These are phyloP conservation scores for Plasmopara muralis DNA, from an alignment of 352 stramenopile genomes.

Conservation along the genomic window DNA sequence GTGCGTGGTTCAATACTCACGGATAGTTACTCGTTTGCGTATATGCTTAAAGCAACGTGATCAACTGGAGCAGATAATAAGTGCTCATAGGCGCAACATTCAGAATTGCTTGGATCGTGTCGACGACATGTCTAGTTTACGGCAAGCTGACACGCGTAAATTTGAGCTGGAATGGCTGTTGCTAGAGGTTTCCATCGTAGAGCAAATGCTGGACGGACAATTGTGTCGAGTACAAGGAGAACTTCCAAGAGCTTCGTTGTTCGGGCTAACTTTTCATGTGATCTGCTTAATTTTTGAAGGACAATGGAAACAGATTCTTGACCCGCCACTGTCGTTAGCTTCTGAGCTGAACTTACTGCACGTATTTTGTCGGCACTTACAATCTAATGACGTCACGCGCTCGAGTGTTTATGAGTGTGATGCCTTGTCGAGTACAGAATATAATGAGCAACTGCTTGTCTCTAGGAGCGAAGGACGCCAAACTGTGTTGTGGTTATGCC, in stretches of 20 bases:
- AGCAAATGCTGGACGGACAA: slow-evolving; percentile 31
- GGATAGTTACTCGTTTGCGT: slow-evolving; percentile 26
- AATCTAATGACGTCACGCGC: slow-evolving; percentile 14
- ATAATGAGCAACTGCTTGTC: slow-evolving; percentile 23
- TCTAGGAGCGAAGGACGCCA: slow-evolving; percentile 35
- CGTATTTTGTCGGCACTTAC: slow-evolving; percentile 36
- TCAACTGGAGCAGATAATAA: slow-evolving; percentile 33
- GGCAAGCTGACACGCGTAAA: slow-evolving; percentile 3
- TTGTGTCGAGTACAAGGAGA: slow-evolving; percentile 26
- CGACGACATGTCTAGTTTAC: slow-evolving; percentile 2
- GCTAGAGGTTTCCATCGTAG: slow-evolving; percentile 25
- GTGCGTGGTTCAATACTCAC: slow-evolving; percentile 25
- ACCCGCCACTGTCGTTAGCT: slow-evolving; percentile 24
- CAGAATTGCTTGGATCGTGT: slow-evolving; percentile 11
- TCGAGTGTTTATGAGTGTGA: slow-evolving; percentile 4
- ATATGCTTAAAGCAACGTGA: slow-evolving; percentile 41
- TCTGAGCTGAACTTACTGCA: slow-evolving; percentile 48
- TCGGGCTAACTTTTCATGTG: slow-evolving; percentile 42
- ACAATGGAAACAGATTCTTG: slow-evolving; percentile 29
- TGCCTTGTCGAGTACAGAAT: slow-evolving; percentile 8
- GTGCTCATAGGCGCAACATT: slow-evolving; percentile 25
- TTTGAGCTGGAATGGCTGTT: slow-evolving; percentile 28
- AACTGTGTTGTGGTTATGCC: slow-evolving; percentile 46
- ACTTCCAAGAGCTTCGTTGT: slow-evolving; percentile 33
- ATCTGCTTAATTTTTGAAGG: slow-evolving; percentile 46